Evolutionary conservation across 176 grass and related monocot species (phyloP).

Genomic region (Leersia perrieri): DNA sequence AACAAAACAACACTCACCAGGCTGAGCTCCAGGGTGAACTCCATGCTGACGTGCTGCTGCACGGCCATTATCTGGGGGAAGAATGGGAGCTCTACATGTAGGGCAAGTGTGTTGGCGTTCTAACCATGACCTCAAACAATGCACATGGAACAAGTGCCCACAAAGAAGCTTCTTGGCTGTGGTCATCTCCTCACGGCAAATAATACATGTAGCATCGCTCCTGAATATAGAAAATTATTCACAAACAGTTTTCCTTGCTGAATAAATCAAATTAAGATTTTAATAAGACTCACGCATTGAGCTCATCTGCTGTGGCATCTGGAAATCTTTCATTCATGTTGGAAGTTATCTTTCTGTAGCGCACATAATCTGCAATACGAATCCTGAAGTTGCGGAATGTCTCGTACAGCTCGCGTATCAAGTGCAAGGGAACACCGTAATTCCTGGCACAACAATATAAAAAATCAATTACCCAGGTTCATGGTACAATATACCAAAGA

Average conservation of each 20-base stretch:
- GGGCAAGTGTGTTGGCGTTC: slow-evolving; percentile 94
- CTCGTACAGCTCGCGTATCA: slow-evolving; percentile 93
- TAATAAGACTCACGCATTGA: slow-evolving; percentile 63
- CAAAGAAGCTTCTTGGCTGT: slow-evolving; percentile 86
- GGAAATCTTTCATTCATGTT: slow-evolving; percentile 98
- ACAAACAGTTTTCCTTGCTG: not conserved
- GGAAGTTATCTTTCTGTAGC: slow-evolving; percentile 94
- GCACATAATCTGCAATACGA: slow-evolving; percentile 78
- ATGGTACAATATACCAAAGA: not conserved
- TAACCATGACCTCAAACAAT: slow-evolving; percentile 94
- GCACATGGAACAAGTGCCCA: slow-evolving; percentile 95
- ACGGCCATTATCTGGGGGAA: slow-evolving; percentile 64
- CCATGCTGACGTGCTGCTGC: slow-evolving; percentile 43
- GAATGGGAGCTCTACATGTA: slow-evolving; percentile 88
- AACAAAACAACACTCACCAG: slow-evolving; percentile 53
- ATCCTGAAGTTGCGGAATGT: slow-evolving; percentile 92
- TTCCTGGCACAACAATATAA: slow-evolving; percentile 66
- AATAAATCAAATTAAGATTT: slow-evolving; percentile 7
- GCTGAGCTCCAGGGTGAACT: slow-evolving; percentile 58
- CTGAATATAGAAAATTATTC: slow-evolving; percentile 38
- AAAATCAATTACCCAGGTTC: not conserved
- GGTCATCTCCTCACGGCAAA: slow-evolving; percentile 98
- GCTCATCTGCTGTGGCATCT: slow-evolving; percentile 80
- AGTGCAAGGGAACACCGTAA: slow-evolving; percentile 92
- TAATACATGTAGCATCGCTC: slow-evolving; percentile 94